These are phyloP conservation scores for Paecilomyces niveus DNA, from an alignment of 2,329 filamentous ascomycete genomes.

Conservation along the genomic window DNA sequence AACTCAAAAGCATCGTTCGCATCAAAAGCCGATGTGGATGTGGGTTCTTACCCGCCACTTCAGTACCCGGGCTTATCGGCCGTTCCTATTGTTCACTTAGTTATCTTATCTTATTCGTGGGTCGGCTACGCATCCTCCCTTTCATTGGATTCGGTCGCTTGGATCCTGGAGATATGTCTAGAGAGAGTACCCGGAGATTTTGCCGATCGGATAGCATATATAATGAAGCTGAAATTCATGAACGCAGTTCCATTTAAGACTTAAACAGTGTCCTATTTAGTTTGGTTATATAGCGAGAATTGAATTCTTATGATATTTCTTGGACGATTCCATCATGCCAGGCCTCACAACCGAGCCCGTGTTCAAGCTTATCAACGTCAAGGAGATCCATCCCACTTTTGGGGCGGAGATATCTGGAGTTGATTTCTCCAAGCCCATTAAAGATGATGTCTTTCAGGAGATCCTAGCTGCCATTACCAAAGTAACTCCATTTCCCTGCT, in stretches of 20 bases:
- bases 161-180: not conserved
- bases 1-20: not conserved
- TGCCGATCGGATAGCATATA: not conserved
- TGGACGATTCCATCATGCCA: slow-evolving; percentile 33
- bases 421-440: slow-evolving; percentile 27
- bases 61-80: not conserved
- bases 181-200: not conserved
- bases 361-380: slow-evolving; percentile 23
- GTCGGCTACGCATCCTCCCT: not conserved
- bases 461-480: slow-evolving; percentile 28
- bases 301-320: no score
- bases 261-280: no score
- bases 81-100: not conserved
- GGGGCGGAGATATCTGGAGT: slow-evolving; percentile 31
- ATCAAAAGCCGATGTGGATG: not conserved
- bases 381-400: slow-evolving; percentile 29
- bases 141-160: not conserved
- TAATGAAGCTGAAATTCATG: not conserved
- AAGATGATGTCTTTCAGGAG: slow-evolving; percentile 27
- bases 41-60: not conserved
- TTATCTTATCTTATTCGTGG: not conserved
- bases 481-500: slow-evolving; percentile 12
- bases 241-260: no score
- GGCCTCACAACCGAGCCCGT: slow-evolving; percentile 15
- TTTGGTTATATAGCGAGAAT: not conserved